Conservation (phyloP, 257 asterid species). For the Petunia axillaris region DNA sequence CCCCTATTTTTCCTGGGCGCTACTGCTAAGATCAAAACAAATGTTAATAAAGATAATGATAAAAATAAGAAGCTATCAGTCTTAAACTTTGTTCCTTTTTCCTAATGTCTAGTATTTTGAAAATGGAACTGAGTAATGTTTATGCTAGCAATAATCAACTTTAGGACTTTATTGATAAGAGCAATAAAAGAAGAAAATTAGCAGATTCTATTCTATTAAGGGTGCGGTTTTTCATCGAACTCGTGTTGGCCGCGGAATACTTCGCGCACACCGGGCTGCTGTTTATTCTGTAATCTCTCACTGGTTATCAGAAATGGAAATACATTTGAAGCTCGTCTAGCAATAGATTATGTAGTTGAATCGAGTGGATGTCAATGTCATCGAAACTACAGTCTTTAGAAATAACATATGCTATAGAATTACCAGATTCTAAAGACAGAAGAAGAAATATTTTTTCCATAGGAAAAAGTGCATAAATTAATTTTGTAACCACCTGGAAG, state of each 20-base stretch:
- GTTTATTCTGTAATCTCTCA: neutral
- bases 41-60: neutral
- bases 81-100: neutral
- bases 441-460: neutral
- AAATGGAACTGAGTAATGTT: neutral
- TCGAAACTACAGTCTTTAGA: neutral
- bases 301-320: neutral
- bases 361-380: neutral
- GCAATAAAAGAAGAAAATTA: neutral
- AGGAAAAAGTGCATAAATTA: neutral
- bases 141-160: neutral
- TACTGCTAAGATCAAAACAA: neutral
- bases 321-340: neutral
- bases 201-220: neutral
- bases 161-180: neutral
- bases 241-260: too few relatives aligned
- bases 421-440: neutral
- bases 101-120: neutral
- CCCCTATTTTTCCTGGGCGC: neutral
- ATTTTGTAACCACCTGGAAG: neutral
- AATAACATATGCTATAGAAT: neutral
- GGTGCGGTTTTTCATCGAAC: too few relatives aligned
- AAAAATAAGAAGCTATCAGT: constrained; percentile 12
- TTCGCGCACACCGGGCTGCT: too few relatives aligned
- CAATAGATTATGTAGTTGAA: neutral